Evolutionary conservation across 345 rosid genomes (phyloP), one percentile per base, ranked within the genome.

Genomic region (Pistacia atlantica): DNA sequence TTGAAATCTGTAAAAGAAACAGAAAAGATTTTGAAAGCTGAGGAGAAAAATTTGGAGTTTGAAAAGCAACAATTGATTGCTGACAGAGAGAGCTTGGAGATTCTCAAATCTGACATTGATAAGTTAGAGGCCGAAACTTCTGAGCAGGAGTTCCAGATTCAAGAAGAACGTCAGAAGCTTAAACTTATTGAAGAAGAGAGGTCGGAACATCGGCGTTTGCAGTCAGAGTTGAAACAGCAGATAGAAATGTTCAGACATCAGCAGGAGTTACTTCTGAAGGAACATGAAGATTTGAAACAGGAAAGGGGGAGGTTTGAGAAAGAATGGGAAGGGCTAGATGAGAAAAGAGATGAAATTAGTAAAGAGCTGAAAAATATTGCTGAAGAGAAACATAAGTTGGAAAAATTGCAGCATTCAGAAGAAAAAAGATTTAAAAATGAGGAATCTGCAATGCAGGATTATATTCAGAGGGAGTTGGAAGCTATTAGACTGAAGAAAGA

Each of bases 271-370:
- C 90, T 93, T 81, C 71, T 85, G 76, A 91, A 85, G 82, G 91
- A 90, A 79, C 80, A 66, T 48, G 88, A 90, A 58, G 97, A 90
- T 74, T 84, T 95, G 84, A 88, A 87, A 74, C 85, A 78, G 80
- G 95, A 93, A 25, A 89, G 83, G 79, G 88, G 86, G 75, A 93
- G 79, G 57, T 93, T 93, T 84, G 92, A 91, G 90, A 90, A 87
- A 81, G 97, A 93, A 64, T 90, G 93, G 92, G 91, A 86, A 73
- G 85, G 78, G 58, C 80, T 95, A 83, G 95, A 92, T 86, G 90
- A 86, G 77, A 93, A 88, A 82, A 90, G 86, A 79, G 81, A 73
- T 70, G 86, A 84, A 67, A 78, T 87, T 65, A 69, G 66, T 65
- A 79, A 86, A 79, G 86, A 81, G 66, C 85, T 79, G 74, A 84